phyloP scores from a whole-genome alignment of 2,329 filamentous ascomycete species.

The Scorias spongiosa region DNA sequence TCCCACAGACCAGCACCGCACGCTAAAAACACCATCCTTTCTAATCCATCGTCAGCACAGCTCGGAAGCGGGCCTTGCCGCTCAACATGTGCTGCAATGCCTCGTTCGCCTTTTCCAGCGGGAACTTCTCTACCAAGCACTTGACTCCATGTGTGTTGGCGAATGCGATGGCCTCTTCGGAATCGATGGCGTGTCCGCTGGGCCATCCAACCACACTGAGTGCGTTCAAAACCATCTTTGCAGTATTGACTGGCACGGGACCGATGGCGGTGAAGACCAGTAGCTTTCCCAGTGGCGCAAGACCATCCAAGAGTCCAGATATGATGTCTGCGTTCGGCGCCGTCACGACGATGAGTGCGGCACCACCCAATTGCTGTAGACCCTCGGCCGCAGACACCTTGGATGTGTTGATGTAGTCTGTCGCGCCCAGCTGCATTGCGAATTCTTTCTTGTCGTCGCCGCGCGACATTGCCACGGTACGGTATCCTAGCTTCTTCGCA shows the following conservation, averaged over 20 bases:
- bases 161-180: conserved; percentile 38
- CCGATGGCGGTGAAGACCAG: conserved; percentile 41
- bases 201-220: conserved; percentile 38
- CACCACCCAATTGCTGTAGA: conserved; percentile 45
- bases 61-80: conserved; percentile 32
- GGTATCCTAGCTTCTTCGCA: conserved; percentile 36
- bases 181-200: conserved; percentile 36
- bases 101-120: conserved; percentile 34
- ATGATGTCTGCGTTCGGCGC: conserved; percentile 46
- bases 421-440: conserved; percentile 39
- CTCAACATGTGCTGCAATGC: conserved; percentile 29
- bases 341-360: conserved; percentile 45
- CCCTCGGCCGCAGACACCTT: conserved; percentile 33
- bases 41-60: conserved; percentile 35
- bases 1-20: background rate
- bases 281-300: conserved; percentile 42
- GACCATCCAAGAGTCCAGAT: conserved; percentile 36
- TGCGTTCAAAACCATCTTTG: conserved; percentile 31
- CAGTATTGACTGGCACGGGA: conserved; percentile 29
- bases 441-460: conserved; percentile 37
- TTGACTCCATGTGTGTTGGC: conserved; percentile 32
- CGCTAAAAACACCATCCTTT: background rate
- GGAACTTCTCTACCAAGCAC: conserved; percentile 39
- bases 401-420: conserved; percentile 41
- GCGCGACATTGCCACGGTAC: conserved; percentile 36